Conservation (phyloP, 176 grass and related monocot species). For the Oryza glaberrima region DNA sequence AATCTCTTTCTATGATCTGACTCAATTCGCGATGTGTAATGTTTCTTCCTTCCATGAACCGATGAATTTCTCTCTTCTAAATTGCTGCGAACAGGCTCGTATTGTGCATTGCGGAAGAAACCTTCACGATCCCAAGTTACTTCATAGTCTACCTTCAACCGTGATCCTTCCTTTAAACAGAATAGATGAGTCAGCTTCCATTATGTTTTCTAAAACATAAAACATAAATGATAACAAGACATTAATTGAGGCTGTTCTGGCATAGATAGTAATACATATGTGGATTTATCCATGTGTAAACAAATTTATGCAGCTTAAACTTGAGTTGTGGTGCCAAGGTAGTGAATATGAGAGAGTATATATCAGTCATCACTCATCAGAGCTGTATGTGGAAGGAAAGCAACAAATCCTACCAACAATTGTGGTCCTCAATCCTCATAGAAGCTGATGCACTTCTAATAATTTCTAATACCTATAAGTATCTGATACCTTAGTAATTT, state of each 20-base stretch:
- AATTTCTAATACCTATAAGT: neutral
- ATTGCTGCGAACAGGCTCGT: constrained; percentile 42
- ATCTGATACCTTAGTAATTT: constrained; percentile 3
- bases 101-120: constrained; percentile 63
- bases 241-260: neutral
- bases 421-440: constrained; percentile 9
- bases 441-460: neutral
- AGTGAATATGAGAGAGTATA: neutral
- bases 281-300: neutral
- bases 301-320: neutral
- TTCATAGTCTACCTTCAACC: constrained; percentile 92
- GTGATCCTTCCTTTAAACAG: constrained; percentile 76
- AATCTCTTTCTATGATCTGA: constrained; percentile 85
- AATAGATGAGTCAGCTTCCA: constrained; percentile 36
- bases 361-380: neutral
- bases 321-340: constrained; percentile 9
- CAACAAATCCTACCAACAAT: neutral
- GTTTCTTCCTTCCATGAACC: constrained; percentile 47
- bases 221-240: constrained; percentile 25
- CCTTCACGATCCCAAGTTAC: constrained; percentile 77
- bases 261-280: neutral
- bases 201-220: constrained; percentile 13
- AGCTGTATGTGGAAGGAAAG: constrained; percentile 23
- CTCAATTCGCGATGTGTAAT: constrained; percentile 47
- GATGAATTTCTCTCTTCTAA: constrained; percentile 49